phyloP scores from a whole-genome alignment of 1,284 basidiomycete species.

The Cystobasidium slooffiae region DNA sequence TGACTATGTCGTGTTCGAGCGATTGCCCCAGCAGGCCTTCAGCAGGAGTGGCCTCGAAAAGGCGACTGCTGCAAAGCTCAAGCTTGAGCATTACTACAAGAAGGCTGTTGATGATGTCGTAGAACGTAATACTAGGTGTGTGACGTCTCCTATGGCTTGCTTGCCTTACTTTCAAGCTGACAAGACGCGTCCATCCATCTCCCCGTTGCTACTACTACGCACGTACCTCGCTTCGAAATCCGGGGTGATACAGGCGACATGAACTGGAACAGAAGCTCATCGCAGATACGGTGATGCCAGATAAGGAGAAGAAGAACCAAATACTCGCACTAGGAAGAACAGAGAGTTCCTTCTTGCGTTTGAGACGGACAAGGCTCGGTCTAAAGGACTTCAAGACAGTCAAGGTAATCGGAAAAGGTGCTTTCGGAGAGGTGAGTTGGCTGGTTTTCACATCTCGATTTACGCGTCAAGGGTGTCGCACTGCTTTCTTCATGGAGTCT shows the following conservation, averaged over 20 bases:
- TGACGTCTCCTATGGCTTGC: not conserved
- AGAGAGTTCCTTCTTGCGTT: constrained; percentile 82
- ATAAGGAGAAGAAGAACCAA: constrained; percentile 68
- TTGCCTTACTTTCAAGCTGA: not conserved
- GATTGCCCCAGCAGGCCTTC: constrained; percentile 75
- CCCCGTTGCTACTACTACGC: not conserved
- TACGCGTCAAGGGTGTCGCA: not conserved
- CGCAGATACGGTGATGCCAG: constrained; percentile 61
- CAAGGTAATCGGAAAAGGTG: constrained; percentile 98
- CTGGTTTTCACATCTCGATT: not conserved
- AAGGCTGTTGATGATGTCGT: constrained; percentile 90
- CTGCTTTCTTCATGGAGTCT: not conserved
- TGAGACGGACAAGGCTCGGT: constrained; percentile 89
- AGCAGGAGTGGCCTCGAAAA: constrained; percentile 86
- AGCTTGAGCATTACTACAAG: constrained; percentile 97
- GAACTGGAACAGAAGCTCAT: constrained; percentile 88
- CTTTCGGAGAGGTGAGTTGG: constrained; percentile 83
- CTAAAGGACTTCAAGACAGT: constrained; percentile 93
- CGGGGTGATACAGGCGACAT: constrained; percentile 68
- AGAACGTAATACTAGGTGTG: constrained; percentile 79
- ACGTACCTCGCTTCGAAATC: constrained; percentile 7
- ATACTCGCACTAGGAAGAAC: constrained; percentile 86
- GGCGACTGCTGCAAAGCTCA: constrained; percentile 92
- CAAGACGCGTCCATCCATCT: constrained; percentile 15
- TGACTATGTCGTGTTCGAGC: constrained; percentile 94